Evolutionary conservation across 768 basidiomycete species (phyloP).

Genomic region (Hypholoma fasciculare): DNA sequence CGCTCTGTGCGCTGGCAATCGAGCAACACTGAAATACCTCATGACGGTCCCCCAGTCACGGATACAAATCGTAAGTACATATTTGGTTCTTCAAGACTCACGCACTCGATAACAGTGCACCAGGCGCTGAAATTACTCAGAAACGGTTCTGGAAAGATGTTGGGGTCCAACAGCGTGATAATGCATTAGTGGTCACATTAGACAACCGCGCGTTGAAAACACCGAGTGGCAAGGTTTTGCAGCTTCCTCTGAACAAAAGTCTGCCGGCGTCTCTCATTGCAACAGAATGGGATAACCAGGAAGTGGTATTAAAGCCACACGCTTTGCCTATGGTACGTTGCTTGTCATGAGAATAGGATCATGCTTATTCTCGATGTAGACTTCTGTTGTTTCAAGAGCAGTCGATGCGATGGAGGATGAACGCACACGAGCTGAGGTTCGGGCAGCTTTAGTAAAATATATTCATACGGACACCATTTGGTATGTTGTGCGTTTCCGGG

Average conservation of each 20-base stretch:
- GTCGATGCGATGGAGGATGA: constrained; percentile 74
- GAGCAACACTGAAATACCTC: constrained; percentile 15
- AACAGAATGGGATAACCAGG: constrained; percentile 96
- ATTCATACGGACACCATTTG: constrained; percentile 95
- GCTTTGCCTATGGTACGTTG: constrained; percentile 84
- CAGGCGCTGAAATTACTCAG: constrained; percentile 85
- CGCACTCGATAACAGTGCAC: neutral
- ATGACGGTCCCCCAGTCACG: constrained; percentile 48
- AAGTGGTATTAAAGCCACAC: constrained; percentile 81
- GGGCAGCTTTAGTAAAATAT: constrained; percentile 73
- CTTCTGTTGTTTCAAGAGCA: constrained; percentile 87
- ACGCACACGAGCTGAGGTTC: constrained; percentile 58
- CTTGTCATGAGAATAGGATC: neutral
- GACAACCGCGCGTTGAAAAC: constrained; percentile 89
- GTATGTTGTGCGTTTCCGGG: constrained; percentile 36
- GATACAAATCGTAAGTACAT: constrained; percentile 62
- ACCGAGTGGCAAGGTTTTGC: constrained; percentile 74
- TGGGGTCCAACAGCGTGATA: constrained; percentile 60
- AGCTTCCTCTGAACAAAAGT: constrained; percentile 68
- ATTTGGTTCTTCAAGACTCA: neutral
- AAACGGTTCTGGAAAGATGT: constrained; percentile 96
- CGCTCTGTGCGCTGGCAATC: constrained; percentile 23
- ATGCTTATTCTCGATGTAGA: constrained; percentile 47
- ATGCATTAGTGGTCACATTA: constrained; percentile 63
- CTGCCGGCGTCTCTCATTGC: constrained; percentile 86